These are phyloP conservation scores for Abelmoschus esculentus DNA, from an alignment of 345 rosid species.

Conservation along the genomic window DNA sequence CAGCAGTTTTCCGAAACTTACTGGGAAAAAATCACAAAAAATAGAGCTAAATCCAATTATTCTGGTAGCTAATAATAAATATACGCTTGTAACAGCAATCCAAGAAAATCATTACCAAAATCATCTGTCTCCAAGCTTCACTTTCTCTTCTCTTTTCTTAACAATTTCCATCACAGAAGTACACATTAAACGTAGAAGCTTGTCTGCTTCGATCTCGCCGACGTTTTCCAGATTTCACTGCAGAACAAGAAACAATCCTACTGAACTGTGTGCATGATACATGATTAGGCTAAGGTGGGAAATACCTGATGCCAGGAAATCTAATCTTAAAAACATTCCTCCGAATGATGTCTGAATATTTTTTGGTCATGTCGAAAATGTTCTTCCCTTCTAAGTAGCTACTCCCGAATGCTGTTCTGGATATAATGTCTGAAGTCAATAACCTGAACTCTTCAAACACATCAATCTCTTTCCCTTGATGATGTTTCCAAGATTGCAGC, in stretches of 20 bases:
- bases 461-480: slow-evolving; percentile 30
- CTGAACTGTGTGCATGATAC: neutral
- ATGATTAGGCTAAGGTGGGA: neutral
- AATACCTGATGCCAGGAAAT: slow-evolving; percentile 29
- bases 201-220: slow-evolving; percentile 14
- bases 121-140: neutral
- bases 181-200: slow-evolving; percentile 10
- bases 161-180: slow-evolving; percentile 13
- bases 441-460: slow-evolving; percentile 28
- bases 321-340: neutral
- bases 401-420: slow-evolving; percentile 47
- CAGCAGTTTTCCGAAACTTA: neutral
- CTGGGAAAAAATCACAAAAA: neutral
- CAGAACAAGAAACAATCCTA: neutral
- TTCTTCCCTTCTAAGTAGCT: slow-evolving; percentile 33
- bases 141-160: slow-evolving; percentile 21
- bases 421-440: slow-evolving; percentile 38
- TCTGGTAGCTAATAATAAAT: too few relatives aligned
- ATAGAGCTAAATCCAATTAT: neutral
- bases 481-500: slow-evolving; percentile 35
- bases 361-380: slow-evolving; percentile 21
- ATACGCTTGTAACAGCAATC: slow-evolving; percentile 22
- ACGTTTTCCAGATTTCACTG: slow-evolving; percentile 18
- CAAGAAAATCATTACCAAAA: slow-evolving; percentile 24
- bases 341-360: neutral